Evolutionary conservation across 139 green algal species (phyloP).

Genomic region (Coelastrella sp.): DNA sequence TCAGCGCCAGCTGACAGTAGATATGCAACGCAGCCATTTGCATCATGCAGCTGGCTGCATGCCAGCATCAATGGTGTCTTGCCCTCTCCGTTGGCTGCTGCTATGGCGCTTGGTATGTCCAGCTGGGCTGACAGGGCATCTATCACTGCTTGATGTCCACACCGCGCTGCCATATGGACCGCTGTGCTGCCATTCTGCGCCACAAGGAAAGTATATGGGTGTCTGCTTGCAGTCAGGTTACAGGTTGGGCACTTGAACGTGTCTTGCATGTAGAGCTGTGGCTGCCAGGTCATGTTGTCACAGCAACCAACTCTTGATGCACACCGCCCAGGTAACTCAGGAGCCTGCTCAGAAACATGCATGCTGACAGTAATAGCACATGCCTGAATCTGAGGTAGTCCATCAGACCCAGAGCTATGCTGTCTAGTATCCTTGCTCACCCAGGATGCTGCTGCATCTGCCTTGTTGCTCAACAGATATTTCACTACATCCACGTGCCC

Average conservation of each 20-base stretch:
- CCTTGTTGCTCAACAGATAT: conserved; percentile 35
- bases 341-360: too few relatives aligned
- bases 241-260: neutral
- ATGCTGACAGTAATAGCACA: too few relatives aligned
- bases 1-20: conserved; percentile 49
- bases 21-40: conserved; percentile 46
- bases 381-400: too few relatives aligned
- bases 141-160: conserved; percentile 22
- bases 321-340: too few relatives aligned
- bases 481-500: conserved; percentile 19
- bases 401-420: too few relatives aligned
- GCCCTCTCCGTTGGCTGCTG: conserved; percentile 25
- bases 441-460: neutral
- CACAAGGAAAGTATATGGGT: neutral
- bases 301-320: too few relatives aligned
- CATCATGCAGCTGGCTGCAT: conserved; percentile 35
- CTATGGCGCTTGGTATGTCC: neutral
- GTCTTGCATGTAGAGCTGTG: too few relatives aligned
- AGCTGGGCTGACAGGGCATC: conserved; percentile 14
- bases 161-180: conserved; percentile 43
- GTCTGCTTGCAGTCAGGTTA: neutral
- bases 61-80: conserved; percentile 54
- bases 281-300: too few relatives aligned
- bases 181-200: conserved; percentile 43
- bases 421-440: too few relatives aligned